These are phyloP conservation scores for Paradendryphiella salina DNA, from an alignment of 2,329 filamentous ascomycete genomes.

Conservation along the genomic window DNA sequence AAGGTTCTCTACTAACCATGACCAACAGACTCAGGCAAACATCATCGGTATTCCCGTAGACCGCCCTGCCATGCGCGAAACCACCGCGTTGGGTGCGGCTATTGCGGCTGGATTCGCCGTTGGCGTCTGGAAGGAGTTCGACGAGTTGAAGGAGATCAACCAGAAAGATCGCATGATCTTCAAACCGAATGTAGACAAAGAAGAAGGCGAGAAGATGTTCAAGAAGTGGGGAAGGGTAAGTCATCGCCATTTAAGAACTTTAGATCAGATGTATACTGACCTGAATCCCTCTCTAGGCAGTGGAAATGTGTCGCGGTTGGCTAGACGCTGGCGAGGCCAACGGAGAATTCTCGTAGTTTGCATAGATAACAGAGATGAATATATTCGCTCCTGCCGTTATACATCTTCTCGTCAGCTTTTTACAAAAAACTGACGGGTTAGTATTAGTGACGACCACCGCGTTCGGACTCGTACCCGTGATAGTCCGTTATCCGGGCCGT, in stretches of 20 bases:
- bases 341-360: constrained; percentile 36
- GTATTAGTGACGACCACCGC: not conserved
- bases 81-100: constrained; percentile 83
- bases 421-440: not conserved
- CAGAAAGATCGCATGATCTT: constrained; percentile 71
- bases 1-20: constrained; percentile 18
- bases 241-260: not conserved
- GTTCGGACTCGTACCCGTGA: not conserved
- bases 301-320: constrained; percentile 80
- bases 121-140: constrained; percentile 74
- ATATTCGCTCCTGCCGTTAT: constrained; percentile 29
- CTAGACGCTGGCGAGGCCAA: constrained; percentile 50
- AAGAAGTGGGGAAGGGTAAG: constrained; percentile 66
- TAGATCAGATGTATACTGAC: constrained; percentile 9
- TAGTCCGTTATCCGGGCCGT: constrained; percentile 1
- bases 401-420: constrained; percentile 9
- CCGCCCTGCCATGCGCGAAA: constrained; percentile 86
- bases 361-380: constrained; percentile 29
- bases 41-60: constrained; percentile 82
- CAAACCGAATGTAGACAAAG: constrained; percentile 63
- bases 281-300: constrained; percentile 52
- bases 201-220: constrained; percentile 66
- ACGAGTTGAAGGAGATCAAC: constrained; percentile 74
- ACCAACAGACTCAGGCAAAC: constrained; percentile 71
- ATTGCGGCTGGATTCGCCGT: constrained; percentile 87